These are phyloP conservation scores for Scutellaria galericulata DNA, from an alignment of 257 asterid species.

Conservation along the genomic window DNA sequence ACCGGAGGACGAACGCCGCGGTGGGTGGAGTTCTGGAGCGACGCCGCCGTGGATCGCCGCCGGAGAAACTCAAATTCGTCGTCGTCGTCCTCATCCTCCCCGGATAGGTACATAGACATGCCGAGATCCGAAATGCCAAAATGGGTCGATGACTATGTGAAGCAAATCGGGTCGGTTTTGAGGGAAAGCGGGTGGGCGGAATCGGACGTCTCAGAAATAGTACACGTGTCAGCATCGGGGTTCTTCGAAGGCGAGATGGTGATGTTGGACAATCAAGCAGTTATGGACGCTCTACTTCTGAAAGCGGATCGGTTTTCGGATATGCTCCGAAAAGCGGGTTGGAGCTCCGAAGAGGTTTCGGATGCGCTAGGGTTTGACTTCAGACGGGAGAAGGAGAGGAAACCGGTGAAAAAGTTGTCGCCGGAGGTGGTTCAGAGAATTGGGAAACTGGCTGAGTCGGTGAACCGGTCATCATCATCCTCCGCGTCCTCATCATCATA, in stretches of 20 bases:
- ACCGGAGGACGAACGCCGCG: slow-evolving; percentile 67
- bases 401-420: slow-evolving; percentile 66
- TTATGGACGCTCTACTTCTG: slow-evolving; percentile 75
- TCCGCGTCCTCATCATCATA: slow-evolving; percentile 38
- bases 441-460: slow-evolving; percentile 87
- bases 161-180: slow-evolving; percentile 78
- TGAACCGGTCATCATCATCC: slow-evolving; percentile 60
- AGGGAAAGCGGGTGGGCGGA: slow-evolving; percentile 92
- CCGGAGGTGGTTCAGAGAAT: slow-evolving; percentile 76
- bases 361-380: slow-evolving; percentile 88
- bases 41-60: slow-evolving; percentile 84
- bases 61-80: slow-evolving; percentile 77
- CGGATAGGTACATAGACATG: slow-evolving; percentile 73
- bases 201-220: slow-evolving; percentile 83
- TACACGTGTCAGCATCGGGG: slow-evolving; percentile 82
- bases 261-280: slow-evolving; percentile 79
- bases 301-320: slow-evolving; percentile 96
- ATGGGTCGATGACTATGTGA: slow-evolving; percentile 87
- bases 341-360: slow-evolving; percentile 97
- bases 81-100: slow-evolving; percentile 74
- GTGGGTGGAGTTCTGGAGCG: slow-evolving; percentile 99
- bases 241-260: slow-evolving; percentile 88
- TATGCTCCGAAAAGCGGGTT: slow-evolving; percentile 78
- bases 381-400: slow-evolving; percentile 67
- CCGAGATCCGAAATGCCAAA: slow-evolving; percentile 71